Evolutionary conservation across 129 eudicot species (phyloP).

Genomic region (Escallonia rubra): DNA sequence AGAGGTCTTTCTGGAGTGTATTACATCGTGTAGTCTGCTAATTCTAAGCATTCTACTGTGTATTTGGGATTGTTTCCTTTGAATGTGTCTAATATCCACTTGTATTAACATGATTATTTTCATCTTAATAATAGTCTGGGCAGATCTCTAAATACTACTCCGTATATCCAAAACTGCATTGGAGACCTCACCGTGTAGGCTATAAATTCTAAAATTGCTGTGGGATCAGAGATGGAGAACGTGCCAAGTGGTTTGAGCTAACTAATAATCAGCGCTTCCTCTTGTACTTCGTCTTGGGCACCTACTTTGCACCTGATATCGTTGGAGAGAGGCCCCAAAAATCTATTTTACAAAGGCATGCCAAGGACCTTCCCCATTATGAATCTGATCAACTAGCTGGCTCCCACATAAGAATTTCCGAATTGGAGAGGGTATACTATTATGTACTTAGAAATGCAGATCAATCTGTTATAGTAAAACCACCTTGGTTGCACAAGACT

Average conservation of each 20-base stretch:
- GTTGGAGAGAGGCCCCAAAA: constrained; percentile 36
- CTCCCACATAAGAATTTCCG: constrained; percentile 45
- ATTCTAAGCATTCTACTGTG: no score
- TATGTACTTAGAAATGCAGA: constrained; percentile 62
- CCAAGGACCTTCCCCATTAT: constrained; percentile 55
- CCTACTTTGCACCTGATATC: constrained; percentile 78
- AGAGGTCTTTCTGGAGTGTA: no score
- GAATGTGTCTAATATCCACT: neutral
- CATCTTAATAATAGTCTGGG: neutral
- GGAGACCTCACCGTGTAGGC: constrained; percentile 28
- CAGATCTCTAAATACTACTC: constrained; percentile 12
- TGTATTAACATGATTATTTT: neutral
- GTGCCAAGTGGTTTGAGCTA: constrained; percentile 21
- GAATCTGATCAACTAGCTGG: constrained; percentile 44
- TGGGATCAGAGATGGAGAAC: constrained; percentile 38
- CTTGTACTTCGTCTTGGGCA: constrained; percentile 70
- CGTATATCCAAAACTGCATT: constrained; percentile 3
- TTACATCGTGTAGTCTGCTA: no score
- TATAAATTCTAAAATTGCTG: constrained; percentile 31
- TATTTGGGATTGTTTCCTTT: no score
- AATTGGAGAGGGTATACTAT: constrained; percentile 61
- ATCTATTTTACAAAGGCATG: constrained; percentile 60
- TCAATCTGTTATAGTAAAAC: constrained; percentile 39
- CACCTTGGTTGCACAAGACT: constrained; percentile 30
- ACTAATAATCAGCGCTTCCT: constrained; percentile 71